Conservation (phyloP, 371 early-diverging fungal species). For the Apophysomyces elegans region DNA sequence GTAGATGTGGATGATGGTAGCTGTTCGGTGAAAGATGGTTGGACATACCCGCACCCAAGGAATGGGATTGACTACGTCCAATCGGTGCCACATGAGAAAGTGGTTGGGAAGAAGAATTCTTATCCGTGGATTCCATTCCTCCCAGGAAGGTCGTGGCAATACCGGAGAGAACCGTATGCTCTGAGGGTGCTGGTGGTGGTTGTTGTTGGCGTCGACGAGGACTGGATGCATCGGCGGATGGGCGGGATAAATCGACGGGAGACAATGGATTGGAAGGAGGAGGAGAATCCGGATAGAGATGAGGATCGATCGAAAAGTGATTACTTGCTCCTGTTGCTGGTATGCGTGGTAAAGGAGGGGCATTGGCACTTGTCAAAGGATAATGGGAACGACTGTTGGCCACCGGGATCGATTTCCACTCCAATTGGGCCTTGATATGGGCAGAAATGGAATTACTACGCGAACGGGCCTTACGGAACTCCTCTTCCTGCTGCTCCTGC, state of each 20-base stretch:
- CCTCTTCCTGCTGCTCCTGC: slow-evolving; percentile 14
- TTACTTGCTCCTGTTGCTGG: slow-evolving; percentile 26
- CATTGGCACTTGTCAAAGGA: slow-evolving; percentile 37
- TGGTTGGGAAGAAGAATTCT: neutral
- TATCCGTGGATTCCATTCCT: too few species aligned
- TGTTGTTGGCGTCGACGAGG: slow-evolving; percentile 28
- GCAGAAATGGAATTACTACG: slow-evolving; percentile 36
- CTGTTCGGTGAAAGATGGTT: slow-evolving; percentile 25
- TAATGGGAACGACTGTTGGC: slow-evolving; percentile 13
- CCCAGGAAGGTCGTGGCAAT: too few species aligned
- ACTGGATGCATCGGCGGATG: slow-evolving; percentile 31
- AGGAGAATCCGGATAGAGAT: slow-evolving; percentile 60
- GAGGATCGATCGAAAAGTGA: slow-evolving; percentile 29
- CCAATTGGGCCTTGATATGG: slow-evolving; percentile 26
- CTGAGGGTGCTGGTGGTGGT: too few species aligned
- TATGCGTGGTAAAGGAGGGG: slow-evolving; percentile 44
- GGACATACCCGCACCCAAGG: slow-evolving; percentile 26
- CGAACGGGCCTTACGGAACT: slow-evolving; percentile 20
- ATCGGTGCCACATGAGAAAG: slow-evolving; percentile 22
- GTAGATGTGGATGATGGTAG: too few species aligned
- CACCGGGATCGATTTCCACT: slow-evolving; percentile 1
- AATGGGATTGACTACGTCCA: slow-evolving; percentile 55
- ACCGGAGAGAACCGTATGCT: too few species aligned
- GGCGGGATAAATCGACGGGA: slow-evolving; percentile 57
- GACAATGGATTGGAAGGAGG: slow-evolving; percentile 68